Conservation (phyloP, 768 basidiomycete species). For the Kwoniella heveanensis region DNA sequence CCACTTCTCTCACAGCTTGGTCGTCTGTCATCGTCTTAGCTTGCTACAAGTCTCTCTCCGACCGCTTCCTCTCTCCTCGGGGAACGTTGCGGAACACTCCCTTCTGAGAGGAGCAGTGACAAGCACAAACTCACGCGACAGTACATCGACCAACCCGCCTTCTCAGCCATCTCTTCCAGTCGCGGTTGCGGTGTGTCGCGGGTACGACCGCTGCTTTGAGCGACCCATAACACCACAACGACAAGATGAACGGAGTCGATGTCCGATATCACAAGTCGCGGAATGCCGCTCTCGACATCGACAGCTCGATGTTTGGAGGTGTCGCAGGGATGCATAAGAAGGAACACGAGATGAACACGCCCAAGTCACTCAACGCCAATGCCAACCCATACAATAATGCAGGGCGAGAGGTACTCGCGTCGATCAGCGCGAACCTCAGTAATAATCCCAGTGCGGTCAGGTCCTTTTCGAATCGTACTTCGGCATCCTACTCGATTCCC, state of each 20-base stretch:
- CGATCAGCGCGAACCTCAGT: conserved; percentile 13
- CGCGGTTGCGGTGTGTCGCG: background rate
- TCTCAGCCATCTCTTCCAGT: background rate
- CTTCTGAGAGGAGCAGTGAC: too few relatives aligned
- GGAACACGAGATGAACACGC: background rate
- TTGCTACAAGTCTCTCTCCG: too few relatives aligned
- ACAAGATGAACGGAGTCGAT: background rate
- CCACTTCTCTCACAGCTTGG: too few relatives aligned
- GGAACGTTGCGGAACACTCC: too few relatives aligned
- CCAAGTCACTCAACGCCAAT: conserved; percentile 1
- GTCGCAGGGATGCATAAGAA: background rate
- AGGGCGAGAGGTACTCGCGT: conserved; percentile 17
- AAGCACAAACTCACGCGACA: too few relatives aligned
- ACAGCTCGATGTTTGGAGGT: background rate
- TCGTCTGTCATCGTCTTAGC: too few relatives aligned
- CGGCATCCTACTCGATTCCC: conserved; percentile 26
- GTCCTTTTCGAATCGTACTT: background rate
- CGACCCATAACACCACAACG: background rate
- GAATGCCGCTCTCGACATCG: background rate
- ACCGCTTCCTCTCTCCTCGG: too few relatives aligned
- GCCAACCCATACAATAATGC: background rate
- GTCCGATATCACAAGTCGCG: background rate
- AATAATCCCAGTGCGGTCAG: conserved; percentile 1
- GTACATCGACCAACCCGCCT: background rate
- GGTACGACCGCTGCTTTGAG: background rate